Percentiles rank a stretch among this genome's conserved stretches.
These are phyloP conservation scores for Calonectria honghensis DNA, from an alignment of 2,329 filamentous ascomycete genomes.

Conservation along the genomic window DNA sequence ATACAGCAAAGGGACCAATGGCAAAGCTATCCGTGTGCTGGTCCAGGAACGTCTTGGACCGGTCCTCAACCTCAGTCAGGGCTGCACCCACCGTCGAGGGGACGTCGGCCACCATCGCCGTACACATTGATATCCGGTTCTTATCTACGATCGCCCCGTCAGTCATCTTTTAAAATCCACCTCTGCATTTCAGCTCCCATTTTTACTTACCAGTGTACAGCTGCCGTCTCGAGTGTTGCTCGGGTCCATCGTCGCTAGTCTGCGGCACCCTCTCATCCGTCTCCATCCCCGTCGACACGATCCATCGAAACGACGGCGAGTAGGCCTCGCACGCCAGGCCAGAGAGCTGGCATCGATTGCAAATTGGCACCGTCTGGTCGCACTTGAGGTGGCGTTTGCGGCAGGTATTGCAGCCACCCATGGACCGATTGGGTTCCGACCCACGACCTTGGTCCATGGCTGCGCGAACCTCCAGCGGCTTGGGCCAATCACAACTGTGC, in stretches of 20 bases:
- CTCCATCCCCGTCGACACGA: conserved; percentile 46
- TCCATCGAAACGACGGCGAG: conserved; percentile 46
- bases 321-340: conserved; percentile 48
- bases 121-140: conserved; percentile 44
- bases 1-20: conserved; percentile 47
- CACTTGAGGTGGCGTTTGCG: conserved; percentile 52
- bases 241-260: conserved; percentile 33
- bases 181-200: background rate
- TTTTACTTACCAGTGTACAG: conserved; percentile 44
- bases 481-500: background rate
- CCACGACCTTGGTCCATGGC: conserved; percentile 18
- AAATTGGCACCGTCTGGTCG: conserved; percentile 45
- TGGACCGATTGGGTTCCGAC: conserved; percentile 20
- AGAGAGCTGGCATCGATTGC: conserved; percentile 45
- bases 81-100: conserved; percentile 47
- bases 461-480: background rate
- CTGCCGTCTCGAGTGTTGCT: conserved; percentile 48
- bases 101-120: conserved; percentile 36
- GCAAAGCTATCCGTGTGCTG: conserved; percentile 18
- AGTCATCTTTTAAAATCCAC: background rate
- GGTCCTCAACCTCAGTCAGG: conserved; percentile 45
- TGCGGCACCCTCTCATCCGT: conserved; percentile 41
- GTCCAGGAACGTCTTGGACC: conserved; percentile 40
- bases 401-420: conserved; percentile 51
- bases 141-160: background rate